phyloP scores from a whole-genome alignment of 768 basidiomycete genomes.

The Tephrocybe sp. region DNA sequence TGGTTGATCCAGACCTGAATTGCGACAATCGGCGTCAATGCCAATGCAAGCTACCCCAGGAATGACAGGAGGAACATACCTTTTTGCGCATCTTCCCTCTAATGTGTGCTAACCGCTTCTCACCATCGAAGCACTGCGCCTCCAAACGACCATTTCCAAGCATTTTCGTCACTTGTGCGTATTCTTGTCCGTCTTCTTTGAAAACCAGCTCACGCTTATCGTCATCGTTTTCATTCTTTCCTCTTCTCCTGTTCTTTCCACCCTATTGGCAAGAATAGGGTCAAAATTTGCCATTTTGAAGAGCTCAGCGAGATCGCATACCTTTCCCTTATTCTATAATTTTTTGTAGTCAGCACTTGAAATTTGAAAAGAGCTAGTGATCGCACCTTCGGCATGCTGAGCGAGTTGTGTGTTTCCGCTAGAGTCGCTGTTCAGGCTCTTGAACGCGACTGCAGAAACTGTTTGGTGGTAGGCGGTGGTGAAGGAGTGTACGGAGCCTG shows the following conservation, averaged over 20 bases:
- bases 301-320: slow-evolving; percentile 22
- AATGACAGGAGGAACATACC: slow-evolving; percentile 46
- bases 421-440: slow-evolving; percentile 8
- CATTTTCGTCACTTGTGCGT: slow-evolving; percentile 98
- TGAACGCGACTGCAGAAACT: slow-evolving; percentile 11
- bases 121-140: slow-evolving; percentile 96
- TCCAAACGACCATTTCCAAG: slow-evolving; percentile 96
- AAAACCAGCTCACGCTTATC: slow-evolving; percentile 99
- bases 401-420: slow-evolving; percentile 12
- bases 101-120: slow-evolving; percentile 96
- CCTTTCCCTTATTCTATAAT: slow-evolving; percentile 74
- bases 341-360: slow-evolving; percentile 16
- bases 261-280: slow-evolving; percentile 50
- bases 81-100: slow-evolving; percentile 99
- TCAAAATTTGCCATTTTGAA: not conserved
- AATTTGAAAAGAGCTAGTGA: slow-evolving; percentile 10
- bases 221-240: slow-evolving; percentile 99
- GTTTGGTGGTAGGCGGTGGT: slow-evolving; percentile 1
- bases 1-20: slow-evolving; percentile 99
- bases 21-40: slow-evolving; percentile 1
- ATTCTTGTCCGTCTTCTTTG: slow-evolving; percentile 98
- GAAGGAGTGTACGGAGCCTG: not conserved
- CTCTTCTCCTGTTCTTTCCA: slow-evolving; percentile 98
- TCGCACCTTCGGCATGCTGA: slow-evolving; percentile 51
- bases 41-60: not conserved